Conservation (phyloP, 2,329 filamentous ascomycete genomes). For the Neoscytalidium dimidiatum region DNA sequence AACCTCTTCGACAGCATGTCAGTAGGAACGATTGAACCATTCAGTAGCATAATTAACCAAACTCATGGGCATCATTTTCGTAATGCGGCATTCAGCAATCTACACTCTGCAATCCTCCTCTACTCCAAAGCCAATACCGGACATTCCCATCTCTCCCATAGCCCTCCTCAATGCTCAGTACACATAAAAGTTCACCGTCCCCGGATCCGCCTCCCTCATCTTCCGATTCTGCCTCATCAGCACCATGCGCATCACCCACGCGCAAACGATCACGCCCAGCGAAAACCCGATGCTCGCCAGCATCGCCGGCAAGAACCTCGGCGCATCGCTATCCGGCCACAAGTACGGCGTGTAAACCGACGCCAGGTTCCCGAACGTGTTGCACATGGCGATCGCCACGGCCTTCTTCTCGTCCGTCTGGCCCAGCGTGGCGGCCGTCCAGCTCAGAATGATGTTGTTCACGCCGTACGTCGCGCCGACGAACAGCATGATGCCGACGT, state of each 20-base stretch:
- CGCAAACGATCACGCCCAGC: slow-evolving; percentile 30
- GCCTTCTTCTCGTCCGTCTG: slow-evolving; percentile 49
- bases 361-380: slow-evolving; percentile 41
- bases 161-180: no score
- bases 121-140: not conserved
- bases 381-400: slow-evolving; percentile 45
- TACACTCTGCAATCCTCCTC: no score
- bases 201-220: slow-evolving; percentile 25
- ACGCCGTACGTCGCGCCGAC: slow-evolving; percentile 31
- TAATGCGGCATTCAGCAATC: no score
- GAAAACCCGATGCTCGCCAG: slow-evolving; percentile 35
- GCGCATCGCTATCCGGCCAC: slow-evolving; percentile 35
- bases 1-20: no score
- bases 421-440: slow-evolving; percentile 43
- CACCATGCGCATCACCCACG: slow-evolving; percentile 35
- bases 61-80: no score
- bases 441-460: slow-evolving; percentile 39
- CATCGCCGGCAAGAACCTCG: slow-evolving; percentile 33
- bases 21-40: no score
- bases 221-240: slow-evolving; percentile 35
- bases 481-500: slow-evolving; percentile 35
- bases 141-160: not conserved
- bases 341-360: slow-evolving; percentile 41
- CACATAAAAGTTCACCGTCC: not conserved
- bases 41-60: no score